These are phyloP conservation scores for Picochlorum sp. DNA, from an alignment of 139 green algal species.

Conservation along the genomic window DNA sequence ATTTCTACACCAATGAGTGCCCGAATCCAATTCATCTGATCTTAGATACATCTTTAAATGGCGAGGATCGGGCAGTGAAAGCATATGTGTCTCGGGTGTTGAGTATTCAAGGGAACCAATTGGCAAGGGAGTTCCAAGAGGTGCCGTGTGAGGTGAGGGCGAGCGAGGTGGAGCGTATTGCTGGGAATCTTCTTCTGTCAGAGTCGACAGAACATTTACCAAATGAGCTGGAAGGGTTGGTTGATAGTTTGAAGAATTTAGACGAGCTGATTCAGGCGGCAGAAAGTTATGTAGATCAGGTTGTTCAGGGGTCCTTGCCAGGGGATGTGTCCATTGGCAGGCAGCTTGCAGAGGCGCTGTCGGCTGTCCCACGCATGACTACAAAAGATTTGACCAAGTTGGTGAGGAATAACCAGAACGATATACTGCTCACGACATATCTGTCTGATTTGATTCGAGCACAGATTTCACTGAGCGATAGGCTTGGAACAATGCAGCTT, in stretches of 20 bases:
- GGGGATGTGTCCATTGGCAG: constrained; percentile 66
- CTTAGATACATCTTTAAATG: constrained; percentile 69
- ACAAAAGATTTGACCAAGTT: constrained; percentile 69
- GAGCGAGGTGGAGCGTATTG: constrained; percentile 62
- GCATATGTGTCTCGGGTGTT: constrained; percentile 65
- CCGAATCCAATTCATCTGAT: constrained; percentile 69
- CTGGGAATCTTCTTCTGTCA: constrained; percentile 12
- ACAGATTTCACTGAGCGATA: constrained; percentile 84
- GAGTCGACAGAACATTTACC: constrained; percentile 21
- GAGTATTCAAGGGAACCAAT: constrained; percentile 24
- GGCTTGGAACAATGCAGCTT: constrained; percentile 71
- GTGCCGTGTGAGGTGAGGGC: constrained; percentile 67
- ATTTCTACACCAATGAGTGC: constrained; percentile 75
- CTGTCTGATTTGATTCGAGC: constrained; percentile 75
- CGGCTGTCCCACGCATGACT: constrained; percentile 65
- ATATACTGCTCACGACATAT: constrained; percentile 79
- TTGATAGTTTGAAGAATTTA: constrained; percentile 48
- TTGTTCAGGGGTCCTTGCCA: constrained; percentile 52
- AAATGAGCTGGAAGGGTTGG: constrained; percentile 65
- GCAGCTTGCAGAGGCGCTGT: constrained; percentile 79
- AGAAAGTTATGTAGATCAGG: constrained; percentile 69
- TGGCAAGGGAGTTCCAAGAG: constrained; percentile 86
- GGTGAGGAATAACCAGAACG: constrained; percentile 76
- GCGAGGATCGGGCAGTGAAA: constrained; percentile 43
- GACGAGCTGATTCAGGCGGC: constrained; percentile 47